These are phyloP conservation scores for Vanderwaltozyma verrucispora DNA, from an alignment of 805 yeast species.

Conservation along the genomic window DNA sequence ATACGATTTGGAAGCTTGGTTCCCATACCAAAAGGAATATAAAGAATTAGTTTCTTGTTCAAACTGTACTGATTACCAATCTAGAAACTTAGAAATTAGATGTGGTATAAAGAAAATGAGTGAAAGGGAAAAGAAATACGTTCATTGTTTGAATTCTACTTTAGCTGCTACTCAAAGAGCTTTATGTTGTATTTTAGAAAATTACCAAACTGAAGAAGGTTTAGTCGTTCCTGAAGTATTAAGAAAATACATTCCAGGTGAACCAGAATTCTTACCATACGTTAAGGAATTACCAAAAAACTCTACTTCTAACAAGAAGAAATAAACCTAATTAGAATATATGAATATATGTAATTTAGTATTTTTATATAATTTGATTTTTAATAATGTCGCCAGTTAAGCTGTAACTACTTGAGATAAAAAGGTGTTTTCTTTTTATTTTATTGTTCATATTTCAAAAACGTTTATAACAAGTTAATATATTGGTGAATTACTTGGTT, in stretches of 20 bases:
- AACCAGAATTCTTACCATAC: constrained; percentile 92
- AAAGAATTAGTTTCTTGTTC: constrained; percentile 98
- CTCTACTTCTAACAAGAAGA: constrained; percentile 60
- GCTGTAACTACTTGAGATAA: no score
- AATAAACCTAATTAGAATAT: constrained; percentile 5
- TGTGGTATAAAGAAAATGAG: constrained; percentile 95
- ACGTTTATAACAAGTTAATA: no score
- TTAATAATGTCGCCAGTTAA: no score
- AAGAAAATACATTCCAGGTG: constrained; percentile 95
- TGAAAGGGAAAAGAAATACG: constrained; percentile 94
- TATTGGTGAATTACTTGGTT: no score
- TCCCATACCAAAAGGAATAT: constrained; percentile 98
- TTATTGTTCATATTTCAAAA: no score
- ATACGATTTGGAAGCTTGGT: constrained; percentile 99
- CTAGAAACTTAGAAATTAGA: constrained; percentile 96
- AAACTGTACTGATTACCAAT: constrained; percentile 98
- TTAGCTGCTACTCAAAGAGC: constrained; percentile 98
- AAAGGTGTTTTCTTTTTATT: no score
- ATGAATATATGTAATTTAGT: background rate
- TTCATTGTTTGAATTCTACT: constrained; percentile 96
- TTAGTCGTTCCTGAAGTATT: constrained; percentile 87
- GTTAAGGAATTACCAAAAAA: constrained; percentile 89
- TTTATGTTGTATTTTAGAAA: constrained; percentile 91
- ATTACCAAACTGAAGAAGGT: constrained; percentile 97
- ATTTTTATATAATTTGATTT: no score